A percentile compares a stretch with the other conserved stretches of the same genome.
Conservation (phyloP, 148 eudicot genomes). For the Rhododendron henanense region DNA sequence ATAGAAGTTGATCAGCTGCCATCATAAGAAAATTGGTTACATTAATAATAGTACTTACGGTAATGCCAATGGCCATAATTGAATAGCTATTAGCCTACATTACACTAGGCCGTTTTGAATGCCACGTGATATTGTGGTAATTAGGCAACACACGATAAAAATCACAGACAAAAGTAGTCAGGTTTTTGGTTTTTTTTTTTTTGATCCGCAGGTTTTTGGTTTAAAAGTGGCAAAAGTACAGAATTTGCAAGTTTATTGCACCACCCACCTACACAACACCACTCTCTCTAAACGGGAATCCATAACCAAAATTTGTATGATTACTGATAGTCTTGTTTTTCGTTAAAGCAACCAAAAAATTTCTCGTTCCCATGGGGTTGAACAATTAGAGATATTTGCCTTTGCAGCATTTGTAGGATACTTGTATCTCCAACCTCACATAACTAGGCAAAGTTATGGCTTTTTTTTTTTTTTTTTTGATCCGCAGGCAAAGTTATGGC, state of each 20-base stretch:
- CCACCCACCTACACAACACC: background rate
- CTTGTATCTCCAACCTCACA: background rate
- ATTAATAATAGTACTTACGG: background rate
- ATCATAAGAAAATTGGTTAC: background rate
- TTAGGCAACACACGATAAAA: background rate
- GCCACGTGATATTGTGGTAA: background rate
- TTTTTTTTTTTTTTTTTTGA: no score
- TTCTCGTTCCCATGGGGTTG: background rate
- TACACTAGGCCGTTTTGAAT: background rate
- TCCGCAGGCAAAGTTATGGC: background rate
- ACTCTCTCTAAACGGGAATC: background rate
- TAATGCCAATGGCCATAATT: background rate
- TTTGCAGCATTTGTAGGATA: background rate
- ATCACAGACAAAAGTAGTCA: background rate
- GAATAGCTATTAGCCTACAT: background rate
- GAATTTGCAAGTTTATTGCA: background rate
- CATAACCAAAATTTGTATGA: background rate
- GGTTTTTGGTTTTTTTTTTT: background rate
- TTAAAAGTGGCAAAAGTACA: background rate
- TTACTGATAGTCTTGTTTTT: background rate
- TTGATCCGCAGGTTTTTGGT: background rate
- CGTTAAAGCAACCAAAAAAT: background rate
- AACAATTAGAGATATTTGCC: background rate
- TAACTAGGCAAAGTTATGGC: background rate
- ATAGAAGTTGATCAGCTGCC: conserved; percentile 85